phyloP scores from a whole-genome alignment of 2,329 filamentous ascomycete species.

The Aspergillus sp. region DNA sequence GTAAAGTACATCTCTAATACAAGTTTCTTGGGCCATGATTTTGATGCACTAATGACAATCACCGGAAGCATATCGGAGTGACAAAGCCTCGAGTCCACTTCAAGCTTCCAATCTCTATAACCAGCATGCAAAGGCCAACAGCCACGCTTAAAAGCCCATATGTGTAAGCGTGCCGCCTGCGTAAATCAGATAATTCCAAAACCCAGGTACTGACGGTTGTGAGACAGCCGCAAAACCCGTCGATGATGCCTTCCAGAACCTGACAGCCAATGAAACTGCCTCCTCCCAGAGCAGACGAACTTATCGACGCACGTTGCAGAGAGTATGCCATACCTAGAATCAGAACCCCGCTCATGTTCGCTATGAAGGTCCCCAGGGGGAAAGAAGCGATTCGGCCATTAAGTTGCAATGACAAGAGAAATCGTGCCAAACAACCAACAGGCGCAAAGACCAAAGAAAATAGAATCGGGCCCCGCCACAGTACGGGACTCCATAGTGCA shows the following conservation, averaged over 20 bases:
- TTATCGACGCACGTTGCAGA: slow-evolving; percentile 53
- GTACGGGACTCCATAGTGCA: slow-evolving; percentile 35
- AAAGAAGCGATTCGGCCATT: slow-evolving; percentile 59
- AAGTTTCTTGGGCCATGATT: slow-evolving; percentile 3
- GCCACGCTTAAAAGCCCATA: slow-evolving; percentile 59
- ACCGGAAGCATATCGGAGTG: slow-evolving; percentile 3
- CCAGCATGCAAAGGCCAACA: slow-evolving; percentile 50
- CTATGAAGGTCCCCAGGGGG: slow-evolving; percentile 71
- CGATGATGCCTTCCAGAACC: slow-evolving; percentile 54
- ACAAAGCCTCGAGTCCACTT: slow-evolving; percentile 58
- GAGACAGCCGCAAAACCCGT: slow-evolving; percentile 58
- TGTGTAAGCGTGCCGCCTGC: slow-evolving; percentile 52
- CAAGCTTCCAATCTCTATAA: slow-evolving; percentile 67
- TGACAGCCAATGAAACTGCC: slow-evolving; percentile 49
- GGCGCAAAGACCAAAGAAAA: slow-evolving; percentile 75
- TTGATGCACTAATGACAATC: not conserved
- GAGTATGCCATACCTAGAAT: slow-evolving; percentile 68
- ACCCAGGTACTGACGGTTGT: slow-evolving; percentile 60
- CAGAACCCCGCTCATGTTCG: slow-evolving; percentile 66
- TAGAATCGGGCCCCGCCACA: slow-evolving; percentile 63
- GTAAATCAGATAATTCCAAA: slow-evolving; percentile 46
- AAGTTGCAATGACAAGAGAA: slow-evolving; percentile 58
- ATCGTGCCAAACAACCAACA: slow-evolving; percentile 62
- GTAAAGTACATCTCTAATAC: not conserved
- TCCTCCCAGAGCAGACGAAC: slow-evolving; percentile 36